Evolutionary conservation across 805 yeast species (phyloP).

Genomic region (Metahyphopichia silvanorum): DNA sequence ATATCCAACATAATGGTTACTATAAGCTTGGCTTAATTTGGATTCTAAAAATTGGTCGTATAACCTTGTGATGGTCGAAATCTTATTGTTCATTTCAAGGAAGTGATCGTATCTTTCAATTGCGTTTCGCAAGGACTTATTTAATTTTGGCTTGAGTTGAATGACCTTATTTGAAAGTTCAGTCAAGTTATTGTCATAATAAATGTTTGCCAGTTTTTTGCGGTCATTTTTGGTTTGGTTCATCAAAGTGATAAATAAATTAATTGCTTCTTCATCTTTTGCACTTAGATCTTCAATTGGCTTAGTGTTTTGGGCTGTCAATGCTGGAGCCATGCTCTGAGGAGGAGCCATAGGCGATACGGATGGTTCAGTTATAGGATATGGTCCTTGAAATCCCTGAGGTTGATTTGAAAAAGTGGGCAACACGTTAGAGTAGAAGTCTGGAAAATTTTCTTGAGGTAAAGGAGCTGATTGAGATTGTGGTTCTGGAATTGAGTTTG

Average conservation of each 20-base stretch:
- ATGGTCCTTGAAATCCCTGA: constrained; percentile 5
- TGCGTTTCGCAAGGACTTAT: constrained; percentile 54
- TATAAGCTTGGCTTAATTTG: constrained; percentile 36
- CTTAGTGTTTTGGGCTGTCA: constrained; percentile 6
- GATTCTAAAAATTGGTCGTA: constrained; percentile 72
- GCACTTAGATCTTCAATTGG: constrained; percentile 42
- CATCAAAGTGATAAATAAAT: constrained; percentile 66
- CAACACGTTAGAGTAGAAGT: constrained; percentile 24
- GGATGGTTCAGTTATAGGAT: constrained; percentile 5
- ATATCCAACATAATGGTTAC: constrained; percentile 19
- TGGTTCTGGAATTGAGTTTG: constrained; percentile 9
- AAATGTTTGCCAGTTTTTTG: constrained; percentile 32
- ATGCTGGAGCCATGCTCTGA: constrained; percentile 5
- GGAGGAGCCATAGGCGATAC: constrained; percentile 5
- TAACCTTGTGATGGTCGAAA: constrained; percentile 69
- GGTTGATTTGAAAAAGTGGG: too few relatives aligned
- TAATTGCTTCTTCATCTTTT: constrained; percentile 67
- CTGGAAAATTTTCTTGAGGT: constrained; percentile 9
- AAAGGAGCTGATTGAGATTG: constrained; percentile 1
- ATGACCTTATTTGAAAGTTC: constrained; percentile 59
- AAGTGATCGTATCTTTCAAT: constrained; percentile 60
- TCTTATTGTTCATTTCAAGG: constrained; percentile 72
- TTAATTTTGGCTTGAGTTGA: constrained; percentile 66
- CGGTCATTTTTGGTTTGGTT: constrained; percentile 48
- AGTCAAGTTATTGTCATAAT: constrained; percentile 49